These are phyloP conservation scores for Bruguiera parviflora DNA, from an alignment of 345 rosid genomes.

Conservation along the genomic window DNA sequence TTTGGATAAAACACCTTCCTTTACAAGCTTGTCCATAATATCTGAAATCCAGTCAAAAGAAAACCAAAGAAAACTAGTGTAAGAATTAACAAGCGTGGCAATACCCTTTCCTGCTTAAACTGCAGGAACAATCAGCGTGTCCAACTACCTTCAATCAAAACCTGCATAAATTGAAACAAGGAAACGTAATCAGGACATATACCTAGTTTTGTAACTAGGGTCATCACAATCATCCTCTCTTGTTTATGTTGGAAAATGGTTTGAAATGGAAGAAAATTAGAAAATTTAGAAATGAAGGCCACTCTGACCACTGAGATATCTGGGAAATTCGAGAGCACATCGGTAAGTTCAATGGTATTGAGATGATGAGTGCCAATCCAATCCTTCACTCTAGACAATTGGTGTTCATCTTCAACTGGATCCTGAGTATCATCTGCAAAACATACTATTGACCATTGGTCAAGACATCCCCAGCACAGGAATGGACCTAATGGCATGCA, in stretches of 20 bases:
- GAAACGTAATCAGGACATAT: neutral
- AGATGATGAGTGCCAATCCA: conserved; percentile 62
- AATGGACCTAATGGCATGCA: neutral
- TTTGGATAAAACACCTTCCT: conserved; percentile 58
- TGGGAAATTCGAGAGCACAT: conserved; percentile 72
- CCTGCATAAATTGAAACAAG: conserved; percentile 46
- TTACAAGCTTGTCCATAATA: conserved; percentile 74
- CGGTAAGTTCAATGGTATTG: conserved; percentile 57
- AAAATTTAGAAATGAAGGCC: neutral
- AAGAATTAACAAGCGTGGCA: conserved; percentile 7
- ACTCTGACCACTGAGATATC: conserved; percentile 70
- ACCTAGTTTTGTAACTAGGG: neutral
- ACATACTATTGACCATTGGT: conserved; percentile 14
- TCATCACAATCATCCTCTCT: neutral
- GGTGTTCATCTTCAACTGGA: conserved; percentile 73
- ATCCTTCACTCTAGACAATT: conserved; percentile 69
- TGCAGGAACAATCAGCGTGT: conserved; percentile 16
- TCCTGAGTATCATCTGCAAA: conserved; percentile 75
- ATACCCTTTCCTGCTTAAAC: conserved; percentile 14
- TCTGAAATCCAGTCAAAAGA: conserved; percentile 46
- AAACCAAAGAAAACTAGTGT: conserved; percentile 3
- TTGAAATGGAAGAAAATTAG: neutral
- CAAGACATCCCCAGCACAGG: neutral
- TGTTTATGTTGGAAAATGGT: neutral
- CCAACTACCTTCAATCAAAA: conserved; percentile 65